Base-by-base conservation (phyloP, 495 filamentous ascomycete genomes). In the Pseudoneurospora amorphoporcata region DNA sequence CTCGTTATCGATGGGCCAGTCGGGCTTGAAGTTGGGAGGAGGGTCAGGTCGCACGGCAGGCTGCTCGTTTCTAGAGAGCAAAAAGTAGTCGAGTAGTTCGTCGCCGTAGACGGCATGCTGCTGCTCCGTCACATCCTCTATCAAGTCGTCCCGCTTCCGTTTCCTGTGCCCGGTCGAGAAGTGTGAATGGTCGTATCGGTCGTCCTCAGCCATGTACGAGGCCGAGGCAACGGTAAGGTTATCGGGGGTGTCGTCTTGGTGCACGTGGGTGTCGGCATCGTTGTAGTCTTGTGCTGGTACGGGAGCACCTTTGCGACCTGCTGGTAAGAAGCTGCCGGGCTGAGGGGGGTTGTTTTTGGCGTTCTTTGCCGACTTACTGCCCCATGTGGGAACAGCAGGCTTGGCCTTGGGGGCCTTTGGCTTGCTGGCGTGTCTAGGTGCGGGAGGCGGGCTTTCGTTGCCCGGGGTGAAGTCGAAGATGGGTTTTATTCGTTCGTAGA, bases 391-490 rank as follows among this genome's bases (percentile, higher is more conserved):
- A 40, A 86, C 84, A 39, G 88, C 85, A 72, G 87, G 86, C 75
- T 84, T 86, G 38, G 76, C 75, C 77, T 90, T 88, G 8, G 91
- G 86, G 39, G 88, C 86, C 77, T 92, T 82, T 83, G 92, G 84
- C 88, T 93, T 82, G 87, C 91, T 81, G 83, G 92, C 91, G 83
- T 98, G 95, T 80, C 97, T 95, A 12, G 95, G 95, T 1, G 95
- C 95, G 38, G 94, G 94, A 35, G 95, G 95, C 29, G 95, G 95
- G 77, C 92, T 97, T 74, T 90, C 87, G 75, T 92, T 90, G 41
- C 94, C 94, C 8, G 94, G 90, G 7, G 90, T 87, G 76, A 89
- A 98, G 79, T 98, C 93, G 82, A 99, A 95, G 74, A 99, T 95
- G 41, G 92, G 89, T 43, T 86, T 85, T 41, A 99, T 84, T 73